phyloP scores from a whole-genome alignment of 1,139 yeast genomes.

The Hemisphaericaspora lyxosophila region DNA sequence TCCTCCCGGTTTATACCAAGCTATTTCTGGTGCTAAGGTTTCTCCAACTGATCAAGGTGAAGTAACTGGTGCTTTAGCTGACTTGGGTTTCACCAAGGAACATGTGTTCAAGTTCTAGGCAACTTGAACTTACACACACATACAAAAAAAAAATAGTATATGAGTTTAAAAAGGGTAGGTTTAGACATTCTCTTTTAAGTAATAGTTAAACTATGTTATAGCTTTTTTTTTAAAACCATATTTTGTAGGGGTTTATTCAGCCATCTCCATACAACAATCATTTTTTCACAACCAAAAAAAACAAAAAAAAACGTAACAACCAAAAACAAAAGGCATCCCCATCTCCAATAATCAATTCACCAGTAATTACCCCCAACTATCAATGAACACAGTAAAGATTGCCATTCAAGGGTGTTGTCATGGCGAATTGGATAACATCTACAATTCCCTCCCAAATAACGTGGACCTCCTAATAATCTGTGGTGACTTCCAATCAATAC shows the following conservation, averaged over 20 bases:
- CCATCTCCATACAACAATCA: too few relatives aligned
- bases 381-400: constrained; percentile 22
- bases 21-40: constrained; percentile 72
- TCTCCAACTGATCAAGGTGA: constrained; percentile 96
- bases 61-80: constrained; percentile 81
- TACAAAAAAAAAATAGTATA: too few relatives aligned
- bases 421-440: constrained; percentile 71
- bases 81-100: constrained; percentile 83
- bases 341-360: too few relatives aligned
- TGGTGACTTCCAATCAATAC: constrained; percentile 81
- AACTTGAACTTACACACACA: neutral
- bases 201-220: too few relatives aligned
- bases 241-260: too few relatives aligned
- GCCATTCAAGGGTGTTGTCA: constrained; percentile 96
- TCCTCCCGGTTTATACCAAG: constrained; percentile 61
- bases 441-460: constrained; percentile 28
- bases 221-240: too few relatives aligned
- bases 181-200: too few relatives aligned
- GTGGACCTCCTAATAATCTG: constrained; percentile 75
- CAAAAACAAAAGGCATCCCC: too few relatives aligned
- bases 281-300: too few relatives aligned
- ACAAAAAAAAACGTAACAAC: too few relatives aligned
- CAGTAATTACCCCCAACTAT: neutral
- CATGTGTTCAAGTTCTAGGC: constrained; percentile 83
- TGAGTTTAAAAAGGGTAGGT: too few relatives aligned